A percentile compares a stretch with the other conserved stretches of the same genome.
Evolutionary conservation across 352 stramenopile species (phyloP).

Genomic region (Phytophthora pisi): DNA sequence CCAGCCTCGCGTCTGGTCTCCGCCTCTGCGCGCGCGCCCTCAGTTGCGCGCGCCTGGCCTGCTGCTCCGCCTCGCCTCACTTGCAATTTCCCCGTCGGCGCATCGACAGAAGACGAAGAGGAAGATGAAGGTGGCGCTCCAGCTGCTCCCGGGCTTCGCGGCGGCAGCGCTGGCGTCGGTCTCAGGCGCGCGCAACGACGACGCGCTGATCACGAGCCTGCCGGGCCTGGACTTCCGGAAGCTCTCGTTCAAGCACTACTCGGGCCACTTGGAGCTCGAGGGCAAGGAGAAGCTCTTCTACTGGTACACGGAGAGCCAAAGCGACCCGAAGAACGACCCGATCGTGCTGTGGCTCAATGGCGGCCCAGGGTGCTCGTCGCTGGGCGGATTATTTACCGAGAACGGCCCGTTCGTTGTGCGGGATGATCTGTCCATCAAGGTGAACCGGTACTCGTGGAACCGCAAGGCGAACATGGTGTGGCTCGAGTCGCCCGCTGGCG

Average conservation of each 20-base stretch:
- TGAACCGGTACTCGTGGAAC: conserved; percentile 83
- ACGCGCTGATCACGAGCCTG: conserved; percentile 56
- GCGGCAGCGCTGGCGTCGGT: conserved; percentile 8
- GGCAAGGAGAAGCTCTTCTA: conserved; percentile 78
- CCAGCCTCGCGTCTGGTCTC: conserved; percentile 15
- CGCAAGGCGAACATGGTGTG: conserved; percentile 80
- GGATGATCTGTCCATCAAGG: conserved; percentile 54
- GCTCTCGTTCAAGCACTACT: conserved; percentile 75
- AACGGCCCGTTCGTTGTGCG: conserved; percentile 79
- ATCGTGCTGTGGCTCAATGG: conserved; percentile 88
- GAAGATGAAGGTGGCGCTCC: conserved; percentile 52
- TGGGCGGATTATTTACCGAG: conserved; percentile 70
- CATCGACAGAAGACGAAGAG: conserved; percentile 10
- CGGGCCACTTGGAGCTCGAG: conserved; percentile 57
- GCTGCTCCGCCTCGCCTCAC: conserved; percentile 29
- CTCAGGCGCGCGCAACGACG: conserved; percentile 39
- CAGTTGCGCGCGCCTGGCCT: neutral
- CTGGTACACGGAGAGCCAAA: conserved; percentile 80
- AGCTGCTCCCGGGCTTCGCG: conserved; percentile 36
- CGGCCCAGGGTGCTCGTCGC: conserved; percentile 75
- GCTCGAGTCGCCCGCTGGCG: conserved; percentile 75
- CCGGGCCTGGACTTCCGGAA: conserved; percentile 45
- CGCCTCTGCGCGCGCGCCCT: neutral
- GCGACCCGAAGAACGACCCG: conserved; percentile 55
- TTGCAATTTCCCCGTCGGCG: conserved; percentile 24